A percentile compares a stretch with the other conserved stretches of the same genome.
These are phyloP conservation scores for Calophaca sinica DNA, from an alignment of 306 rosid species.

Conservation along the genomic window DNA sequence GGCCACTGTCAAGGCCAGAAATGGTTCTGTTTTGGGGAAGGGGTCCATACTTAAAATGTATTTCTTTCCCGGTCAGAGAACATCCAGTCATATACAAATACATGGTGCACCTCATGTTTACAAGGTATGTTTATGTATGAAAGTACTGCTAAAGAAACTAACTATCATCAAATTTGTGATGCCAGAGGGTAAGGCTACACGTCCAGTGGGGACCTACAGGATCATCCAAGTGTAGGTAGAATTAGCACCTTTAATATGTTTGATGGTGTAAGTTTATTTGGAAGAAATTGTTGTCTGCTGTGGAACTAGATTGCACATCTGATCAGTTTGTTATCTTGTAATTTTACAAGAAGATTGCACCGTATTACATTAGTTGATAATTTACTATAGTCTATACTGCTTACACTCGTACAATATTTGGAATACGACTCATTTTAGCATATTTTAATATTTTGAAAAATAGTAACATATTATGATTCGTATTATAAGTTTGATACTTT, in stretches of 20 bases:
- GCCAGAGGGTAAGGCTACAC: constrained; percentile 56
- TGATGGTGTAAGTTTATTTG: constrained; percentile 40
- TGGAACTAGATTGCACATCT: constrained; percentile 21
- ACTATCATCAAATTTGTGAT: constrained; percentile 52
- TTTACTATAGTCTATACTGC: background rate
- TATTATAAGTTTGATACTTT: background rate
- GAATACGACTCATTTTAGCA: background rate
- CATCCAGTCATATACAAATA: constrained; percentile 80
- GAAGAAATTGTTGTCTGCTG: constrained; percentile 4
- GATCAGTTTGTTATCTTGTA: constrained; percentile 26
- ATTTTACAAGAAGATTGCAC: constrained; percentile 17
- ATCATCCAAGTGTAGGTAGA: constrained; percentile 55
- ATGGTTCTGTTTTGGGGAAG: constrained; percentile 85
- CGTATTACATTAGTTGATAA: background rate
- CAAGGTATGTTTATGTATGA: constrained; percentile 64
- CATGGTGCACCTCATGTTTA: constrained; percentile 83
- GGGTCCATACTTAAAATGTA: constrained; percentile 95
- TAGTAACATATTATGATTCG: background rate
- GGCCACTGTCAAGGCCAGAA: constrained; percentile 75
- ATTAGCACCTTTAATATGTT: constrained; percentile 46
- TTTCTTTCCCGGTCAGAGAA: constrained; percentile 93
- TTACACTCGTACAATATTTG: background rate
- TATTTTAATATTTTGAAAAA: constrained; percentile 18
- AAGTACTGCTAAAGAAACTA: constrained; percentile 40
- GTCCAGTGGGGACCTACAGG: constrained; percentile 50